Base-by-base conservation (phyloP, 1,284 basidiomycete species). In the Sporisorium iseilematis-ciliati region DNA sequence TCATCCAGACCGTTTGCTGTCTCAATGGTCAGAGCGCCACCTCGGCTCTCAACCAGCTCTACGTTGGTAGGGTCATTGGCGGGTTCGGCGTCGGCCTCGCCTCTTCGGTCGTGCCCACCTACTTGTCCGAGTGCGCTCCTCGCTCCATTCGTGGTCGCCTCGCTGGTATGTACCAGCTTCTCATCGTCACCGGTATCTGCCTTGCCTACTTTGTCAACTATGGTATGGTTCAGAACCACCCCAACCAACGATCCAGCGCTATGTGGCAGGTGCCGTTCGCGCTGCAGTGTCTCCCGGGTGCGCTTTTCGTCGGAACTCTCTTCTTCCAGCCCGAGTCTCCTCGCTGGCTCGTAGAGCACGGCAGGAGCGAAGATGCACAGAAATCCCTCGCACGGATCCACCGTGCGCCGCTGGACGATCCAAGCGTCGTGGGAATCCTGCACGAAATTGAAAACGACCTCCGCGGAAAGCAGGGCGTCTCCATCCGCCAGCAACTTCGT, bases 141-240 rank as follows among this genome's bases (percentile, higher is more conserved):
- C 77, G 79, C 31, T 68, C 82, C 29, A 81, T 84, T n/a, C 84
- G 85, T 41, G 85, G 84, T 52, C 56, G 85, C 23, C 79, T 86
- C 51, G 84, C 84, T 20, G 84, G 80, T 52, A 84, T 84, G 65
- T 88, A 87, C 86, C 87, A 88, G 76, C 82, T 87, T 4, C 68
- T 79, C 38, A 79, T 75, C 49, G 81, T 82, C 26, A 75, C 78
- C 33, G 82, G 82, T 51, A 83, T 82, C 61, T 75, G 63, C 33
- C 2, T 77, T 20, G 63, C 70, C 56, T 73, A 69, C 46, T 73
- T 69, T 53, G 57, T 73, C 65, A 70, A 73, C 70, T 77, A 73
- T 48, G 70, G 70, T 12, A 67, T 73, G 65, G 55, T 59, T 2
- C 61, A 69, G 42, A 60, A 70, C 50, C 64, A 63, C 29, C 58